A percentile compares a stretch with the other conserved stretches of the same genome.
These are phyloP conservation scores for Penicillium herquei DNA, from an alignment of 495 filamentous ascomycete species.

Conservation along the genomic window DNA sequence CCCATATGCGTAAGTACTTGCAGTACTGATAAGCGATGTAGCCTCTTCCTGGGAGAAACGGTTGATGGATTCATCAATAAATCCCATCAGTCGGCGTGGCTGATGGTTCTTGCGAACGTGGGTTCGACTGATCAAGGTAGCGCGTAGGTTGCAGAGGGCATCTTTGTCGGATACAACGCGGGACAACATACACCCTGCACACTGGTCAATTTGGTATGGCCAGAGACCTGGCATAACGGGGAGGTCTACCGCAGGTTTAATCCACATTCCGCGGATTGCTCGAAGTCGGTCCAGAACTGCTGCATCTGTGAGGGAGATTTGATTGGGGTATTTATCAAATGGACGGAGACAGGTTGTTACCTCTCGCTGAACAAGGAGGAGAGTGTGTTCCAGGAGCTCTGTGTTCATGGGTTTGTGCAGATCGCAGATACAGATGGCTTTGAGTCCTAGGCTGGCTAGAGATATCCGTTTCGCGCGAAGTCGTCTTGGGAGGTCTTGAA, in stretches of 20 bases:
- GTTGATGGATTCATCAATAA: conserved; percentile 29
- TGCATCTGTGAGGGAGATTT: conserved; percentile 8
- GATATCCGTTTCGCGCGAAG: conserved; percentile 5
- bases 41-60: conserved; percentile 7
- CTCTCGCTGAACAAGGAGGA: conserved; percentile 26
- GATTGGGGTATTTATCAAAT: conserved; percentile 22
- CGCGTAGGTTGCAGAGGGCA: conserved; percentile 26
- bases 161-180: conserved; percentile 25
- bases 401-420: conserved; percentile 25
- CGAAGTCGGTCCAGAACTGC: conserved; percentile 16
- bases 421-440: conserved; percentile 5
- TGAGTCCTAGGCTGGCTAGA: background rate
- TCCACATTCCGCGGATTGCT: conserved; percentile 35
- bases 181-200: conserved; percentile 43
- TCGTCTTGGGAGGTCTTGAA: conserved; percentile 17
- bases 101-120: conserved; percentile 20
- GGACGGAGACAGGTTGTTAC: conserved; percentile 26
- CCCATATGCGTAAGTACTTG: conserved; percentile 14
- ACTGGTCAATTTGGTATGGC: conserved; percentile 31
- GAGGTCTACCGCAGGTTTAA: conserved; percentile 1
- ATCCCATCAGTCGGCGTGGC: conserved; percentile 20
- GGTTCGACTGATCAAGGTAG: conserved; percentile 31
- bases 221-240: conserved; percentile 5
- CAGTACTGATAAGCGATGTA: conserved; percentile 7
- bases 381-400: conserved; percentile 18